Evolutionary conservation across 2,329 filamentous ascomycete species (phyloP), one percentile per base, ranked within the genome.

Genomic region (Pestalotiopsis fici): DNA sequence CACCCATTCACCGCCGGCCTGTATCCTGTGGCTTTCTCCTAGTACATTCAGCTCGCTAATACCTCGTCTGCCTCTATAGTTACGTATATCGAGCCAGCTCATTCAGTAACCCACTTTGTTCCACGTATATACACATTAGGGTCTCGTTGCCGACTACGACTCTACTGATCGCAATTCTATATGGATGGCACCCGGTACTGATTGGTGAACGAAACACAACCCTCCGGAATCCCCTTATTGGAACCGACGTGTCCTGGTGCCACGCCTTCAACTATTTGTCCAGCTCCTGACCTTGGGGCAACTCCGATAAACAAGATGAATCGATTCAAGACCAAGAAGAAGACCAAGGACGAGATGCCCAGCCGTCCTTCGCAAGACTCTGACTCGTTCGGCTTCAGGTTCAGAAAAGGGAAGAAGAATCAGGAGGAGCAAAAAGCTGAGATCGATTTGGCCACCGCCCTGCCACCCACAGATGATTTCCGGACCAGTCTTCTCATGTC

Each of bases 401-500:
- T 90, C 71, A 81, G 86, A 67, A 86, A 85, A 70, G 83, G 77
- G 1, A 87, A 88, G 72, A 90, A 88, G 75, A 75, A 81, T 0
- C 82, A 80, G 11, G 86, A 86, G 23, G 85, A 85, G 59, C 88
- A 90, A 59, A 92, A 90, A 76, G 84, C 83, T 67, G 87, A 93
- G 69, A 80, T 98, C 59, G 91, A 98, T 74, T 83, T 98, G 13
- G 79, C 89, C 2, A 83, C 84, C 13, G 95, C 90, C 0, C 83
- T 99, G 2, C 96, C 96, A 1, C 86, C 94, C 0, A 90, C 84
- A 59, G 94, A 98, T 79, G 91, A 98, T 76, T 98, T 99, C 79
- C 90, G 96, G 67, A 99, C 96, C 3, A 98, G 96, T 83, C 83
- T 99, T 67, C 85, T 99, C 69, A 97, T 99, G 95, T 95, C 94